Percentiles rank a stretch among this genome's conserved stretches.
Conservation (phyloP, 2,329 filamentous ascomycete species). For the Thelonectria discophora region DNA sequence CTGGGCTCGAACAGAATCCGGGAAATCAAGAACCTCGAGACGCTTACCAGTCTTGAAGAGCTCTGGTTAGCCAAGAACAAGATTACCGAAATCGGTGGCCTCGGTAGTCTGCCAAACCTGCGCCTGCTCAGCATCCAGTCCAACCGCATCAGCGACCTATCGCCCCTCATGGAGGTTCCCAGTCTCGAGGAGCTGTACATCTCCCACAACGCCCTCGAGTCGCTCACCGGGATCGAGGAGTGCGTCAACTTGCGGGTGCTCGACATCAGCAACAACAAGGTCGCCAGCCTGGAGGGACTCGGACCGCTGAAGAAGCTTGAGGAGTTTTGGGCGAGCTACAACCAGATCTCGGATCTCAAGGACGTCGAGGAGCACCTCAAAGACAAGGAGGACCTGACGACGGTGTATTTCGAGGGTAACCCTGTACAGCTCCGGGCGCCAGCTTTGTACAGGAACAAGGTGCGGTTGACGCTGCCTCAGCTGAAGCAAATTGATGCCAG, state of each 20-base stretch:
- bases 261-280: constrained; percentile 89
- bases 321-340: constrained; percentile 95
- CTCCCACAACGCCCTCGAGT: constrained; percentile 89
- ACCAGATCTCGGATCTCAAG: constrained; percentile 78
- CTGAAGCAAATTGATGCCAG: constrained; percentile 96
- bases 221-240: constrained; percentile 75
- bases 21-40: constrained; percentile 85
- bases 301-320: constrained; percentile 75
- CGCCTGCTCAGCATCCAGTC: constrained; percentile 94
- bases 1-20: constrained; percentile 91
- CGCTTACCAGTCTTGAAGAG: constrained; percentile 80
- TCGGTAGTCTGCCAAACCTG: constrained; percentile 79
- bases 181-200: constrained; percentile 94
- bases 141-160: constrained; percentile 84
- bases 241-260: constrained; percentile 77
- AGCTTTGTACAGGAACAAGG: constrained; percentile 94
- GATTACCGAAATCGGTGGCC: constrained; percentile 82
- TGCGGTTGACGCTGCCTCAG: constrained; percentile 85
- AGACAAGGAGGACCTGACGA: constrained; percentile 82
- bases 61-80: constrained; percentile 98
- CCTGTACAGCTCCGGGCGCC: constrained; percentile 81
- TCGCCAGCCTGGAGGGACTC: constrained; percentile 78
- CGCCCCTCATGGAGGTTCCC: constrained; percentile 76
- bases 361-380: constrained; percentile 82
- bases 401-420: constrained; percentile 97